A percentile compares a stretch with the other conserved stretches of the same genome.
Evolutionary conservation across 2,329 filamentous ascomycete species (phyloP).

Genomic region (Neonectria hederae): DNA sequence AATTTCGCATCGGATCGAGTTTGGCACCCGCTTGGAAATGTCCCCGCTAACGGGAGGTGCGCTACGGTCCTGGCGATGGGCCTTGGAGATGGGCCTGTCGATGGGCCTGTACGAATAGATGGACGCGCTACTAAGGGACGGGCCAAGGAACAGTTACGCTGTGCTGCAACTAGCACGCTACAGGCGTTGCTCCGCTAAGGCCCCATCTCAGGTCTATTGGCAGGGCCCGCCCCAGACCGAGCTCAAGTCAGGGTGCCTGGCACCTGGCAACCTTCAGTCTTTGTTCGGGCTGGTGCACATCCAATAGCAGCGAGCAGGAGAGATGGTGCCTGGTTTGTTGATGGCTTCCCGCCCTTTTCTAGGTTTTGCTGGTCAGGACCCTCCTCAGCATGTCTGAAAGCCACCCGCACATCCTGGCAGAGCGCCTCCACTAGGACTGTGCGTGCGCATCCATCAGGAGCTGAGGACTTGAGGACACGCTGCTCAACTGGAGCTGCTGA

Average conservation of each 20-base stretch:
- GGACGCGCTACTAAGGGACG: conserved; percentile 18
- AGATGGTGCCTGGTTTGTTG: not conserved
- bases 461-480: conserved; percentile 15
- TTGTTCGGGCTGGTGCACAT: not conserved
- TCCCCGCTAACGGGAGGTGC: conserved; percentile 12
- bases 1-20: conserved; percentile 45
- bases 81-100: conserved; percentile 3
- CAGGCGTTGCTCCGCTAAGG: conserved; percentile 4
- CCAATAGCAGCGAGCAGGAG: not conserved
- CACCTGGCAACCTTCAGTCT: conserved; percentile 12
- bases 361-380: not conserved
- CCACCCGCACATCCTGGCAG: not conserved
- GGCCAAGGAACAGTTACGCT: conserved; percentile 17
- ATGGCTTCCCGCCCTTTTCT: not conserved
- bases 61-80: conserved; percentile 3
- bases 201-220: conserved; percentile 8
- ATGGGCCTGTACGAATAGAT: not conserved
- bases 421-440: too few species aligned
- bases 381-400: not conserved
- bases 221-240: conserved; percentile 5
- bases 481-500: conserved; percentile 13
- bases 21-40: conserved; percentile 24
- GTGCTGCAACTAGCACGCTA: conserved; percentile 2
- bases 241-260: not conserved
- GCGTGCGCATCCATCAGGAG: not conserved